These are phyloP conservation scores for Suillus subaureus DNA, from an alignment of 768 basidiomycete species.

Conservation along the genomic window DNA sequence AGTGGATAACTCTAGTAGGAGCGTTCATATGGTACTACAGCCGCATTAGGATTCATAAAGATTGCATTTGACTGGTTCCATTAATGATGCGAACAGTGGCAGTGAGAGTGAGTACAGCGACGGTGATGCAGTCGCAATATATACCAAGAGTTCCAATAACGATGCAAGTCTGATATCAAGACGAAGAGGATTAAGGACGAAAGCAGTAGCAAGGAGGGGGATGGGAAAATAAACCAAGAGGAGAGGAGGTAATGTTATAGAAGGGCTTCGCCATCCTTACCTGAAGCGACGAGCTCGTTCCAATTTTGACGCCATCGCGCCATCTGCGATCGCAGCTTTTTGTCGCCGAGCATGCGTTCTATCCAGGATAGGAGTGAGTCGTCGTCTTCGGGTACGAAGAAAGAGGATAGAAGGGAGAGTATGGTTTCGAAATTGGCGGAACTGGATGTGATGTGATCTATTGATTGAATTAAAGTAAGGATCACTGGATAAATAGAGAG, in stretches of 20 bases:
- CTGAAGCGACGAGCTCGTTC: conserved; percentile 65
- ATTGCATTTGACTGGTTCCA: conserved; percentile 4
- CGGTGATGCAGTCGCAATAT: neutral
- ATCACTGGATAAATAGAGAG: neutral
- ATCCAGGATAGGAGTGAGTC: conserved; percentile 84
- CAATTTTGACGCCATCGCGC: conserved; percentile 79
- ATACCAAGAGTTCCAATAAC: conserved; percentile 6
- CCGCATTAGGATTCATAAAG: neutral
- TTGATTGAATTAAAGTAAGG: conserved; percentile 10
- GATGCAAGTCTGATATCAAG: conserved; percentile 3
- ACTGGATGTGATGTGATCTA: conserved; percentile 82
- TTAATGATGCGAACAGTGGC: conserved; percentile 6
- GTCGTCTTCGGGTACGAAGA: conserved; percentile 93
- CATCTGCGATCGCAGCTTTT: conserved; percentile 74
- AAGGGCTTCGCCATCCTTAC: conserved; percentile 62
- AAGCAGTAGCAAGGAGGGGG: neutral
- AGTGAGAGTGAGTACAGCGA: conserved; percentile 10
- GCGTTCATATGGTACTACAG: neutral
- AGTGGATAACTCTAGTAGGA: neutral
- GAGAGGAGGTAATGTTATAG: conserved; percentile 39
- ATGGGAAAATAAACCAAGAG: neutral
- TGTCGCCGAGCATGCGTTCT: conserved; percentile 54
- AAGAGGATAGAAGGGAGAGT: conserved; percentile 87
- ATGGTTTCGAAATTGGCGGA: conserved; percentile 90
- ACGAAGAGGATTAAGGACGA: neutral